Evolutionary conservation across 768 basidiomycete species (phyloP).

Genomic region (Pholiota molesta): DNA sequence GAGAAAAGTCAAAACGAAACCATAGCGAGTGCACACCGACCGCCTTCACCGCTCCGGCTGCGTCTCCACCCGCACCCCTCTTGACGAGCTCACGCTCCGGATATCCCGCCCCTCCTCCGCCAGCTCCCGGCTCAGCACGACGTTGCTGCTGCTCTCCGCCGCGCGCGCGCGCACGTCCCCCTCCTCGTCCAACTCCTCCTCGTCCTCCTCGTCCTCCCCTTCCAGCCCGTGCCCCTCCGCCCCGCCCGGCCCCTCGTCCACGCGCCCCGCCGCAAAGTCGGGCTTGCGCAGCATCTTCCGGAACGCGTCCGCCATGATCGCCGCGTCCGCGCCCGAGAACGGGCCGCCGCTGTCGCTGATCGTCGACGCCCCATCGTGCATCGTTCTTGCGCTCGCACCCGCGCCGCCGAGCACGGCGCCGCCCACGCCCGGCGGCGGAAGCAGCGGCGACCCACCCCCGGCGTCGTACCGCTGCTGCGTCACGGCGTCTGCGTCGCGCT

Average conservation of each 20-base stretch:
- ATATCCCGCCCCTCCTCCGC: constrained; percentile 92
- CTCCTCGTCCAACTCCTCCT: constrained; percentile 34
- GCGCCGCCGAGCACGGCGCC: constrained; percentile 5
- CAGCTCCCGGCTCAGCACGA: constrained; percentile 70
- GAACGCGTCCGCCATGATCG: constrained; percentile 93
- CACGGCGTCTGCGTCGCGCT: constrained; percentile 44
- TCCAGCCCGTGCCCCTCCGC: constrained; percentile 10
- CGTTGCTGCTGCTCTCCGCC: constrained; percentile 18
- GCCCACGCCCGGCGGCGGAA: constrained; percentile 26
- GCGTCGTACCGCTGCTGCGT: constrained; percentile 5
- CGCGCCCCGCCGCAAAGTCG: constrained; percentile 72
- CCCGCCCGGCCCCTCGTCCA: constrained; percentile 62
- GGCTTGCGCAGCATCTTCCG: constrained; percentile 87
- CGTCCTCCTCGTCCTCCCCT: constrained; percentile 1
- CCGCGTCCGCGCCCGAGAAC: constrained; percentile 85
- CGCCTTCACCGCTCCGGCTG: constrained; percentile 37
- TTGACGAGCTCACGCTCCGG: constrained; percentile 77
- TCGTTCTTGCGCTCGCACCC: constrained; percentile 15
- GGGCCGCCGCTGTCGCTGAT: constrained; percentile 72
- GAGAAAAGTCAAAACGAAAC: constrained; percentile 1
- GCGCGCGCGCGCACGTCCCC: constrained; percentile 7
- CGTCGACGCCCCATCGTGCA: constrained; percentile 75
- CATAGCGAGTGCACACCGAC: neutral
- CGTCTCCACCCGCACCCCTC: constrained; percentile 80
- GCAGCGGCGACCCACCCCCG: constrained; percentile 31